Percentiles rank a stretch among this genome's conserved stretches.
phyloP scores from a whole-genome alignment of 2,329 filamentous ascomycete genomes.

The Sporothrix curviconia region DNA sequence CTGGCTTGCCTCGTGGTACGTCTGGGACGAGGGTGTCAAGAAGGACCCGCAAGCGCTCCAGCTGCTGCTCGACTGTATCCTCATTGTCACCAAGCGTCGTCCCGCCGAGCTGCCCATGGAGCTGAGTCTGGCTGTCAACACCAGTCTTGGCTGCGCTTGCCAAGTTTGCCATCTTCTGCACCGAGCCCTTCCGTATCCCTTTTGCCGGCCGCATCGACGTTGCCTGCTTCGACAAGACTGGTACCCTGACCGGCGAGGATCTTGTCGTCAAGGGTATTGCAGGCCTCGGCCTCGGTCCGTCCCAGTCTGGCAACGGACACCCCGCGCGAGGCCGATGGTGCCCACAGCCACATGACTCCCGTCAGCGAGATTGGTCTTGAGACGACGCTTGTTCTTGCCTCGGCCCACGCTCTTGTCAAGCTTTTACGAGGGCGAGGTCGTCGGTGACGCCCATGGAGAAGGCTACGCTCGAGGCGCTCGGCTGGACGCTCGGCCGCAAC shows the following conservation, averaged over 20 bases:
- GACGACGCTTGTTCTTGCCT: slow-evolving; percentile 88
- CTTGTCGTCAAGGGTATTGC: slow-evolving; percentile 95
- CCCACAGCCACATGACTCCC: slow-evolving; percentile 69
- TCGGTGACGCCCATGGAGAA: slow-evolving; percentile 99
- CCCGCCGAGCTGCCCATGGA: slow-evolving; percentile 99
- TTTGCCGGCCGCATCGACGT: slow-evolving; percentile 93
- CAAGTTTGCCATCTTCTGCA: slow-evolving; percentile 96
- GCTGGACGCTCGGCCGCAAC: slow-evolving; percentile 87
- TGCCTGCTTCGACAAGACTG: slow-evolving; percentile 98
- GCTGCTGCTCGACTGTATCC: slow-evolving; percentile 91
- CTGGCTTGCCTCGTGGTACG: slow-evolving; percentile 97
- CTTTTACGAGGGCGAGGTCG: slow-evolving; percentile 94
- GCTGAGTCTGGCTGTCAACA: slow-evolving; percentile 93
- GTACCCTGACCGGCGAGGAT: slow-evolving; percentile 92
- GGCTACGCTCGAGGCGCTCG: slow-evolving; percentile 80
- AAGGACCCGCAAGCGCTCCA: slow-evolving; percentile 95
- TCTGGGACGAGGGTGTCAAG: slow-evolving; percentile 92
- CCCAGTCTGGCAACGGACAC: slow-evolving; percentile 51
- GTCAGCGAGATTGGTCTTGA: slow-evolving; percentile 66
- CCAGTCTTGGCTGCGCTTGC: slow-evolving; percentile 88
- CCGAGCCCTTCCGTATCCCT: slow-evolving; percentile 96
- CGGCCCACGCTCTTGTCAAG: slow-evolving; percentile 90
- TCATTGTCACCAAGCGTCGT: slow-evolving; percentile 98
- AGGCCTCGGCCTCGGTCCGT: slow-evolving; percentile 64
- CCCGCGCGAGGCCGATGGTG: slow-evolving; percentile 66